These are phyloP conservation scores for Tetrapisispora arboricola DNA, from an alignment of 805 yeast species.

Conservation along the genomic window DNA sequence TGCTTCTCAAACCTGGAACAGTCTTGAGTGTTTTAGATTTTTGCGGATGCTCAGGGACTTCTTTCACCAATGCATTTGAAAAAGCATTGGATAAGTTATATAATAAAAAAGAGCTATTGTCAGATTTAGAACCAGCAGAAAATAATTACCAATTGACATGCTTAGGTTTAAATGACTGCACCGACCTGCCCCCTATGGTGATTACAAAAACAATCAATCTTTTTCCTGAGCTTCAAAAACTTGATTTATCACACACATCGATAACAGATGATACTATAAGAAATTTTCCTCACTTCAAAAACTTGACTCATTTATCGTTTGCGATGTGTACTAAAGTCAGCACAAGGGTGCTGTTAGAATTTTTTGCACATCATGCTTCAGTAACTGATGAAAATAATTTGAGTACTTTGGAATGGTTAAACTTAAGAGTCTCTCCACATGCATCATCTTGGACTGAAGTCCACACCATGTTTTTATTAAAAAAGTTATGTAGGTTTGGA, in stretches of 20 bases:
- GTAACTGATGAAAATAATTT: slow-evolving; percentile 29
- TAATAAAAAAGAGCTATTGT: slow-evolving; percentile 6
- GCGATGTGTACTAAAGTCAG: slow-evolving; percentile 58
- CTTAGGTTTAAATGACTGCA: slow-evolving; percentile 81
- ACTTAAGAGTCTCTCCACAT: slow-evolving; percentile 51
- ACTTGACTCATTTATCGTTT: slow-evolving; percentile 64
- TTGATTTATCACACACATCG: slow-evolving; percentile 76
- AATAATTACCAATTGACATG: slow-evolving; percentile 27
- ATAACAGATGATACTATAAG: slow-evolving; percentile 53
- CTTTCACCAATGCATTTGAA: slow-evolving; percentile 51
- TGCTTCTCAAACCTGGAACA: slow-evolving; percentile 24
- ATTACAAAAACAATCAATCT: slow-evolving; percentile 36
- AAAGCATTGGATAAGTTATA: slow-evolving; percentile 22
- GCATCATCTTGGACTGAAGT: slow-evolving; percentile 47
- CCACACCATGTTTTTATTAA: slow-evolving; percentile 38
- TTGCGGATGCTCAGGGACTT: slow-evolving; percentile 71
- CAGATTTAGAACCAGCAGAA: slow-evolving; percentile 16
- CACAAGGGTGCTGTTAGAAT: slow-evolving; percentile 59
- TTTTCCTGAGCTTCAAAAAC: slow-evolving; percentile 52
- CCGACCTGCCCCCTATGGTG: slow-evolving; percentile 53
- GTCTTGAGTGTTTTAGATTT: slow-evolving; percentile 64
- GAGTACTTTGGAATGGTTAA: slow-evolving; percentile 52
- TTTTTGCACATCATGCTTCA: slow-evolving; percentile 65
- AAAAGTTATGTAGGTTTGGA: slow-evolving; percentile 31
- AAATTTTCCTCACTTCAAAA: slow-evolving; percentile 44